phyloP scores from a whole-genome alignment of 2,329 filamentous ascomycete species.

The Sclerotinia sclerotiorum region DNA sequence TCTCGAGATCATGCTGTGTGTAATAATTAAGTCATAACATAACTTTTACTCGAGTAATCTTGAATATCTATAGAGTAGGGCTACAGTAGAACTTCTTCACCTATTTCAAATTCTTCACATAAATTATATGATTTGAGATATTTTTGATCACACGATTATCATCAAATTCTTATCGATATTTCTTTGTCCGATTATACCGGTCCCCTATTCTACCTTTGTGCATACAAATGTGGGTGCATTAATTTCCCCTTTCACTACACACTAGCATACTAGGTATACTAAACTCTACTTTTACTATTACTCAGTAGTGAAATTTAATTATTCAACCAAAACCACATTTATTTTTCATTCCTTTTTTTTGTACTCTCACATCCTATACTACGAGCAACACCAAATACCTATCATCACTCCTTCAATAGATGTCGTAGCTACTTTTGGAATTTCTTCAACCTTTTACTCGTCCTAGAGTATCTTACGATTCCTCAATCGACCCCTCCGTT shows the following conservation, averaged over 20 bases:
- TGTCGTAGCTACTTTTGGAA: neutral
- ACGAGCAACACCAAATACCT: neutral
- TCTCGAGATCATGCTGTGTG: no score
- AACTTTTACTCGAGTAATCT: no score
- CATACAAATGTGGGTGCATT: constrained; percentile 5
- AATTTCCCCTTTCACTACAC: constrained; percentile 7
- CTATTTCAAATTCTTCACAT: no score
- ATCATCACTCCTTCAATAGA: neutral
- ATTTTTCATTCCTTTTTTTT: neutral
- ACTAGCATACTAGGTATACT: no score
- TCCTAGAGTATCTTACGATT: neutral
- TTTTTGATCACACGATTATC: neutral
- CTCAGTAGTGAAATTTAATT: neutral
- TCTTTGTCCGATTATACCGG: neutral
- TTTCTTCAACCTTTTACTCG: neutral
- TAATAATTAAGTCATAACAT: no score
- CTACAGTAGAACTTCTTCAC: neutral
- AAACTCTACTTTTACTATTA: neutral
- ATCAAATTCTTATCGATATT: neutral
- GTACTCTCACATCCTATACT: neutral
- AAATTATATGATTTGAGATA: neutral
- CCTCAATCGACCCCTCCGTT: constrained; percentile 7
- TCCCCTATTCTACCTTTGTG: neutral
- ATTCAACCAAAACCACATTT: neutral
- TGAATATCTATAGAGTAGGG: no score